Conservation (phyloP, 176 grass and related monocot species). For the Cocos nucifera region DNA sequence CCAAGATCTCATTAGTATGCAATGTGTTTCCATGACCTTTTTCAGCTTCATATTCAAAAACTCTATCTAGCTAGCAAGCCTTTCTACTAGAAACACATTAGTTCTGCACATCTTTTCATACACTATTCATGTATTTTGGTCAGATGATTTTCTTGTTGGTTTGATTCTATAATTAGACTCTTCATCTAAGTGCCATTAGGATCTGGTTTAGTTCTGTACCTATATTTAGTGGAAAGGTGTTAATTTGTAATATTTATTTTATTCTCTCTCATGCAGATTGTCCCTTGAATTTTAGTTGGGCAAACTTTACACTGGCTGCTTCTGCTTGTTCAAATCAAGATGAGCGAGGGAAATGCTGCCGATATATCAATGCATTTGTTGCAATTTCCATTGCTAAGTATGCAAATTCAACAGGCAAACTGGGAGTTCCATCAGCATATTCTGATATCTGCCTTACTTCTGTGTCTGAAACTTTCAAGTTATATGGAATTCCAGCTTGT, state of each 20-base stretch:
- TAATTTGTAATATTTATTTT: neutral
- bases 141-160: no score
- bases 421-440: conserved; percentile 74
- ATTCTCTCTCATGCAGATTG: conserved; percentile 33
- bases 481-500: conserved; percentile 50
- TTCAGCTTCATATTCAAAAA: no score
- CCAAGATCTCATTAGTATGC: no score
- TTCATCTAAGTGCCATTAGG: no score
- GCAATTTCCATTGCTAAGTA: conserved; percentile 76
- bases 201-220: no score
- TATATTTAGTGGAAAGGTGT: no score
- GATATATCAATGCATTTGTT: conserved; percentile 89
- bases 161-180: no score
- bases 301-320: conserved; percentile 66
- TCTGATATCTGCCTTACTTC: conserved; percentile 66
- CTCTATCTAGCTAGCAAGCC: no score
- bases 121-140: no score
- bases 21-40: no score
- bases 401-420: conserved; percentile 63
- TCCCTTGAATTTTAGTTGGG: conserved; percentile 87
- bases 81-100: no score
- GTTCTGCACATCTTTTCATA: no score
- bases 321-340: conserved; percentile 45
- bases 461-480: conserved; percentile 50
- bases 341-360: conserved; percentile 65